Conservation (phyloP, 768 basidiomycete genomes). For the Trametes gibbosa region DNA sequence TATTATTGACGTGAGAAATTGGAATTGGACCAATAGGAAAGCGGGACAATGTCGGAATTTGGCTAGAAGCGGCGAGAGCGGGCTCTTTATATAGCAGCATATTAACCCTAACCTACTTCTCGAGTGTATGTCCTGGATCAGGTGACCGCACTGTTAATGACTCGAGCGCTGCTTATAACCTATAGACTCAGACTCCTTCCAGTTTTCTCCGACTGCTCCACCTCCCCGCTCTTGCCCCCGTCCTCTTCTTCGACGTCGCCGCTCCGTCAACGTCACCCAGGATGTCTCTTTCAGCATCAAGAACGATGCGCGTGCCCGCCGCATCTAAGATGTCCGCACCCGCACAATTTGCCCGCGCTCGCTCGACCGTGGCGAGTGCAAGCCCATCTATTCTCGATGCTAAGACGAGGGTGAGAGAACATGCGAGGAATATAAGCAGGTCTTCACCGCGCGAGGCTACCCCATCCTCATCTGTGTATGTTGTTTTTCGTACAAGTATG, state of each 20-base stretch:
- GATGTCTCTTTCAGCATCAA: slow-evolving; percentile 31
- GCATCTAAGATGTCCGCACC: slow-evolving; percentile 35
- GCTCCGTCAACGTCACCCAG: slow-evolving; percentile 1
- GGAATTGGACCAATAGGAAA: neutral
- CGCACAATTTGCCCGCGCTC: slow-evolving; percentile 43
- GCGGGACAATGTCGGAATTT: neutral
- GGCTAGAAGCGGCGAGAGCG: slow-evolving; percentile 1
- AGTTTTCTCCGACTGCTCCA: slow-evolving; percentile 14
- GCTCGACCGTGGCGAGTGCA: slow-evolving; percentile 44
- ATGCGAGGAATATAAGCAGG: slow-evolving; percentile 72
- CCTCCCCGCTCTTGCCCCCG: slow-evolving; percentile 2
- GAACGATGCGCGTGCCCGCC: slow-evolving; percentile 40
- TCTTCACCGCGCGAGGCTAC: slow-evolving; percentile 59
- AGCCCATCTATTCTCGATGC: slow-evolving; percentile 67
- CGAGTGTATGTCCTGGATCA: neutral
- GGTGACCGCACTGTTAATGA: slow-evolving; percentile 13
- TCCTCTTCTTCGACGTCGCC: slow-evolving; percentile 6
- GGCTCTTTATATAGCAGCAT: neutral
- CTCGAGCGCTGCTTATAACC: slow-evolving; percentile 18
- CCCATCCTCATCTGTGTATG: slow-evolving; percentile 62
- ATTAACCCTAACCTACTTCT: neutral
- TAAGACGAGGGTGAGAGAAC: slow-evolving; percentile 75
- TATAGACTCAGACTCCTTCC: slow-evolving; percentile 16
- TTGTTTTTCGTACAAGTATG: slow-evolving; percentile 6
- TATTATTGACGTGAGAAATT: slow-evolving; percentile 12